Evolutionary conservation across 2,329 filamentous ascomycete species (phyloP), one percentile per base, ranked within the genome.

Genomic region (Talaromyces marneffei): DNA sequence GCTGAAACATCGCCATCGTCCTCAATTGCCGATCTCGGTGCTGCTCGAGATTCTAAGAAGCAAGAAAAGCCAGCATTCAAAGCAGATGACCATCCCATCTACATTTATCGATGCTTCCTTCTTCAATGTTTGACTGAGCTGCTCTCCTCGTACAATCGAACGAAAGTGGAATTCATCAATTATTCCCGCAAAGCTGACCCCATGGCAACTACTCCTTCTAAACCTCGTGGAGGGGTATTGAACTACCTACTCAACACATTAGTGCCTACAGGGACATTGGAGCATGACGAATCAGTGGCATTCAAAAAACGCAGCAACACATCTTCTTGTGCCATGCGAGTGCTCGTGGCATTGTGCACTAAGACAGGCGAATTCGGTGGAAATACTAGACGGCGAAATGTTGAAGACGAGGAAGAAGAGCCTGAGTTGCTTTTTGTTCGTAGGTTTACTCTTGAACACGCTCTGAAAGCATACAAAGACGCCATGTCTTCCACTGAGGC

Each of bases 161-260:
- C 92, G 8, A 99, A 99, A 81, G 86, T 99, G 46, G 95, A 99
- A 72, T 97, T 99, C 72, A 97, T 99, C 79, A 97, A 97, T 74
- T 99, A 97, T 78, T 97, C 95, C 66, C 88, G 93, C 63, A 96
- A 92, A 71, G 88, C 91, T 6, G 91, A 93, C 52, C 83, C 91
- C 48, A 88, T 91, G 67, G 88, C 88, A 10, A 87, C 86, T 59
- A 97, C 94, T 1, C 94, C 94, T 4, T 92, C 95, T 16, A 97
- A 97, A 75, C 94, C 94, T 60, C 87, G 94, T 42, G 92, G 93
- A 10, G 92, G 90, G 65, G 89, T 97, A 46, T 80, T 99, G 65
- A 97, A 97, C 74, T 99, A 99, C 70, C 82, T 99, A 37, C 85
- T 99, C 54, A 92, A 90, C 67, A 89, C 89, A 63, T 80, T 99